These are phyloP conservation scores for Dendrobium catenatum DNA, from an alignment of 106 monocot species.

Conservation along the genomic window DNA sequence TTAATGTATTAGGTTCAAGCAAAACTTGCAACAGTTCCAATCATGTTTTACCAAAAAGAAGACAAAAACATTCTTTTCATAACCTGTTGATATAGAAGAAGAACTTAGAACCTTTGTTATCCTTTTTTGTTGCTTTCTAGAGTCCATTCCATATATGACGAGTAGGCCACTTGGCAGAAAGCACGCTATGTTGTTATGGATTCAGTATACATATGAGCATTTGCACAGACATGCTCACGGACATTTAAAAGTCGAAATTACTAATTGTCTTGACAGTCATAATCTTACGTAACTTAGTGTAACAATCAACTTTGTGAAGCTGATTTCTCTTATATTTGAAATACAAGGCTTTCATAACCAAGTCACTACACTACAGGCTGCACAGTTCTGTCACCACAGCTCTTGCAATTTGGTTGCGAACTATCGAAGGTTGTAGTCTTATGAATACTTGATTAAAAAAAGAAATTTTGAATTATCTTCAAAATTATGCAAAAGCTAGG, in stretches of 20 bases:
- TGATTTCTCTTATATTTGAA: background rate
- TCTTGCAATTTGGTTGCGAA: background rate
- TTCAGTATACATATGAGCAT: background rate
- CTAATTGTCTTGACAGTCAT: background rate
- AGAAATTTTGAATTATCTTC: background rate
- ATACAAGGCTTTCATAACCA: background rate
- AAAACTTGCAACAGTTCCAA: too few species aligned
- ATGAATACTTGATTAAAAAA: background rate
- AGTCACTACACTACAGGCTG: background rate
- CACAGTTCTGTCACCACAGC: background rate
- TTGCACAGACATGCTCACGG: background rate
- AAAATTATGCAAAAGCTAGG: background rate
- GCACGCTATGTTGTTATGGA: background rate
- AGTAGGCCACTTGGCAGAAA: background rate
- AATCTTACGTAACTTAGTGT: background rate
- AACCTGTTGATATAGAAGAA: background rate
- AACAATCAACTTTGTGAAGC: background rate
- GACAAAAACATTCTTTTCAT: background rate
- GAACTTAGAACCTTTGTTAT: background rate
- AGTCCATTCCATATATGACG: background rate
- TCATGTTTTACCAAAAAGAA: background rate
- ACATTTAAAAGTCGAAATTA: background rate
- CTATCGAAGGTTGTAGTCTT: background rate
- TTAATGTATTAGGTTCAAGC: too few species aligned
- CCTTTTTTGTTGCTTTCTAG: background rate